Base-by-base conservation (phyloP, 2,329 filamentous ascomycete genomes). In the Coniochaeta hoffmannii region DNA sequence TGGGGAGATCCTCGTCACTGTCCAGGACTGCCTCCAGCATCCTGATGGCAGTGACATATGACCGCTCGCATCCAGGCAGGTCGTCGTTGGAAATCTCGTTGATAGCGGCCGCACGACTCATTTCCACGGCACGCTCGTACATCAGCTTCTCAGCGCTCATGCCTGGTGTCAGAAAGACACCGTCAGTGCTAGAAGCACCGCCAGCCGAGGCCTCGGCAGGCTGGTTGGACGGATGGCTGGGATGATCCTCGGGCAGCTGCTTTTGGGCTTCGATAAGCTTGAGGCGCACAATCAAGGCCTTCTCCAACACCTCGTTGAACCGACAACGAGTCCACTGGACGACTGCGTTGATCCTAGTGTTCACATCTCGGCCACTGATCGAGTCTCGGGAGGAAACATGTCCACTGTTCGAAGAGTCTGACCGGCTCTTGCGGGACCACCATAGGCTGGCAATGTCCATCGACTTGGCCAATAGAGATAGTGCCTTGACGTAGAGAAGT, bases 251-350 rank as follows among this genome's bases (percentile, higher is more conserved):
- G 0, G 94, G 92, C 4, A 99, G 77, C 63, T 86, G 82, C 68
- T 85, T 87, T 69, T 99, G 94, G 4, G 89, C 90, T 59, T 96
- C 90, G 46, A 90, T 78, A 51, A 99, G 79, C 68, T 92, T 95
- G 50, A 92, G 77, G 50, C 90, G 88, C n/a, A 96, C 91, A 60
- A 97, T 81, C 66, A 97, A 93, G 1, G 92, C 92, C 74, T 99
- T 99, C 72, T 97, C 92, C 58, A 97, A 76, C 36, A 96, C 94
- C 68, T 97, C 94, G 67, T 99, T 99, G 78, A 99, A 99, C 5
- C 93, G 89, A 61, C 80, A 82, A 32, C 94, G 89, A 55, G 96
- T 87, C 94, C 93, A 99, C 69, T 97, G 93, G 0, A 99, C 94
- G 9, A 95, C 90, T 38, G 87, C 88, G 66, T 96, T 97, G 70